These are phyloP conservation scores for Amanita jacksonii DNA, from an alignment of 768 basidiomycete genomes.

Conservation along the genomic window DNA sequence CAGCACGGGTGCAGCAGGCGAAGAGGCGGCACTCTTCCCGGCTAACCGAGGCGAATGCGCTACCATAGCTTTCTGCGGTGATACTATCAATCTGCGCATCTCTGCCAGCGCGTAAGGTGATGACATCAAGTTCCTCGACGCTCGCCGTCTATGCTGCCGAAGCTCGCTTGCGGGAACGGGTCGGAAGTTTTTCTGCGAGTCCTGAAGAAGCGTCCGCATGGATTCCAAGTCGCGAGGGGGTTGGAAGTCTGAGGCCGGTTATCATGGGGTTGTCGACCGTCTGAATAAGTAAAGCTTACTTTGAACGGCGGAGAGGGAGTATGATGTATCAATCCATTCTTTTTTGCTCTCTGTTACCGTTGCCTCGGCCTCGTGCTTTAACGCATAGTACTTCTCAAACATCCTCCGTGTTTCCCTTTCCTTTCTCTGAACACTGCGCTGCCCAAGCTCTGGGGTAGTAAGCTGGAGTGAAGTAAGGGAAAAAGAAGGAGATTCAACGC, in stretches of 20 bases:
- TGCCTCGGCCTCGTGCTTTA: constrained; percentile 2
- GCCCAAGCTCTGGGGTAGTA: not conserved
- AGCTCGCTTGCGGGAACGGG: constrained; percentile 5
- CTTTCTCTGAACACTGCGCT: not conserved
- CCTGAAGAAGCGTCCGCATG: constrained; percentile 2
- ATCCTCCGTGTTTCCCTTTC: not conserved
- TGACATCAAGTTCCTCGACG: not conserved
- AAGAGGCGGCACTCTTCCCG: not conserved
- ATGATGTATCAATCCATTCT: constrained; percentile 5
- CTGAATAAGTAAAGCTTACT: not conserved
- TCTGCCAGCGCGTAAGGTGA: constrained; percentile 4
- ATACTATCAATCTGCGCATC: too few relatives aligned
- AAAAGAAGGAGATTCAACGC: not conserved
- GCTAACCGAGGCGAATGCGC: not conserved
- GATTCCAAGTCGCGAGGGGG: not conserved
- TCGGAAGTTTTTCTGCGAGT: constrained; percentile 3
- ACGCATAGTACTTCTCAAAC: not conserved
- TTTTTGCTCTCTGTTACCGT: constrained; percentile 5
- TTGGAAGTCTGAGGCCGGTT: not conserved
- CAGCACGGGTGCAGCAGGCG: not conserved
- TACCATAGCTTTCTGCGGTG: not conserved
- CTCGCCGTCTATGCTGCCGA: not conserved
- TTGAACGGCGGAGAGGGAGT: constrained; percentile 1
- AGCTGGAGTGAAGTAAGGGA: not conserved
- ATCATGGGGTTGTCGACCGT: not conserved